These are phyloP conservation scores for Phaeophleospora eucalypticola DNA, from an alignment of 2,329 filamentous ascomycete genomes.

Conservation along the genomic window DNA sequence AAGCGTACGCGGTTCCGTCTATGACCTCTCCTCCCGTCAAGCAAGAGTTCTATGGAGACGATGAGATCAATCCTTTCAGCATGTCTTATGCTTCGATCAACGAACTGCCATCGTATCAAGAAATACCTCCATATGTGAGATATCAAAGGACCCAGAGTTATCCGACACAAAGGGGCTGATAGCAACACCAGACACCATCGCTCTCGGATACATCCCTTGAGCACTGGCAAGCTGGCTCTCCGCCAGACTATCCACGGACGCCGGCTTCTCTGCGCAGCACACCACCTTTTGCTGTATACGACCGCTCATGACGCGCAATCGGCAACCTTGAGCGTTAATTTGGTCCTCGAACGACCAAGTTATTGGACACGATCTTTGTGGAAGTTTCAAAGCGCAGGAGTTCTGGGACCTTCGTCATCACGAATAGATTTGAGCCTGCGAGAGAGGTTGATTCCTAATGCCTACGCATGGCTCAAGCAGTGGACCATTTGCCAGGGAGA, in stretches of 20 bases:
- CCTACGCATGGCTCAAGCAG: no score
- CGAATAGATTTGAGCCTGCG: neutral
- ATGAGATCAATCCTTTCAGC: constrained; percentile 62
- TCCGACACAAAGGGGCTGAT: constrained; percentile 28
- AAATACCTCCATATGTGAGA: constrained; percentile 66
- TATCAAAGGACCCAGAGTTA: constrained; percentile 17
- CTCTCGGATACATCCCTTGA: constrained; percentile 68
- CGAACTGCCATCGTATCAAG: constrained; percentile 53
- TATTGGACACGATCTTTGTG: constrained; percentile 1
- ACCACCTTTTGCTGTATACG: constrained; percentile 46
- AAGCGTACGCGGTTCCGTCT: constrained; percentile 39
- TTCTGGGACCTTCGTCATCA: constrained; percentile 1
- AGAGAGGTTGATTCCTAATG: neutral
- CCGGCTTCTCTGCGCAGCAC: constrained; percentile 70
- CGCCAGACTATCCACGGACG: constrained; percentile 50
- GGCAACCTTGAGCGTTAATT: neutral
- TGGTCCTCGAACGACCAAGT: neutral
- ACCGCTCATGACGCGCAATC: constrained; percentile 2
- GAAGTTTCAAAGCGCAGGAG: constrained; percentile 6
- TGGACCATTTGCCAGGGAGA: no score
- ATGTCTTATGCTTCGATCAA: constrained; percentile 62
- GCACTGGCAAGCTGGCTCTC: constrained; percentile 50
- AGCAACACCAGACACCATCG: constrained; percentile 62
- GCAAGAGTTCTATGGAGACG: constrained; percentile 58
- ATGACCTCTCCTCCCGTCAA: constrained; percentile 53